phyloP scores from a whole-genome alignment of 2,329 filamentous ascomycete species.

The Aspergillus puulaauensis region DNA sequence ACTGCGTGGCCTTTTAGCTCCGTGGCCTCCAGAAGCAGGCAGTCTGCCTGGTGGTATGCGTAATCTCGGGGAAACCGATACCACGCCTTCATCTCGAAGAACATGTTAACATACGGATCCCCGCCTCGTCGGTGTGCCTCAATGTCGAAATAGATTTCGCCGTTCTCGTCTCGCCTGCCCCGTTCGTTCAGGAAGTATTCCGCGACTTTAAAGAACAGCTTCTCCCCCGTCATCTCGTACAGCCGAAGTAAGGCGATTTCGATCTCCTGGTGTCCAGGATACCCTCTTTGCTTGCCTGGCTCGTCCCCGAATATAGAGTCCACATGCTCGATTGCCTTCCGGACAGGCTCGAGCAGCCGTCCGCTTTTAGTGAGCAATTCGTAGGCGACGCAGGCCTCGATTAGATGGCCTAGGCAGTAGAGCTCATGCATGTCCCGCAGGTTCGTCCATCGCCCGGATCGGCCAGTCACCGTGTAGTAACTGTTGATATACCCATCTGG shows the following conservation, averaged over 20 bases:
- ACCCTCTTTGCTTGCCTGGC: slow-evolving; percentile 55
- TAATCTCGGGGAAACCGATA: slow-evolving; percentile 4
- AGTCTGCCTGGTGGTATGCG: not conserved
- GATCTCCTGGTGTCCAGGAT: slow-evolving; percentile 61
- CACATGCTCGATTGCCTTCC: slow-evolving; percentile 57
- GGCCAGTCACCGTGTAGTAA: slow-evolving; percentile 61
- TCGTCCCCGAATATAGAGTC: slow-evolving; percentile 53
- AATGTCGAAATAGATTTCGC: slow-evolving; percentile 54
- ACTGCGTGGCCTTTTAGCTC: slow-evolving; percentile 60
- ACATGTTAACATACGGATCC: slow-evolving; percentile 5
- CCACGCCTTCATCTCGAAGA: slow-evolving; percentile 8
- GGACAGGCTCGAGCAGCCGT: slow-evolving; percentile 53
- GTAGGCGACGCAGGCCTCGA: slow-evolving; percentile 61
- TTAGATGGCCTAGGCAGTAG: slow-evolving; percentile 56
- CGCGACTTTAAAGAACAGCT: slow-evolving; percentile 43
- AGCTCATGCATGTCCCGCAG: slow-evolving; percentile 63
- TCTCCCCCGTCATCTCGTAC: slow-evolving; percentile 40
- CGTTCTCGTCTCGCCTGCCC: slow-evolving; percentile 53
- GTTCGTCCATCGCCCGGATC: slow-evolving; percentile 57
- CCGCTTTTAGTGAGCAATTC: slow-evolving; percentile 53
- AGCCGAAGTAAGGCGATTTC: slow-evolving; percentile 52
- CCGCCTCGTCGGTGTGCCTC: slow-evolving; percentile 51
- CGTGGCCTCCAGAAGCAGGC: slow-evolving; percentile 1
- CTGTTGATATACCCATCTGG: slow-evolving; percentile 64
- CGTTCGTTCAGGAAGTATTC: slow-evolving; percentile 57